Conservation (phyloP, 805 yeast species). For the Kluyveromyces aestuarii region DNA sequence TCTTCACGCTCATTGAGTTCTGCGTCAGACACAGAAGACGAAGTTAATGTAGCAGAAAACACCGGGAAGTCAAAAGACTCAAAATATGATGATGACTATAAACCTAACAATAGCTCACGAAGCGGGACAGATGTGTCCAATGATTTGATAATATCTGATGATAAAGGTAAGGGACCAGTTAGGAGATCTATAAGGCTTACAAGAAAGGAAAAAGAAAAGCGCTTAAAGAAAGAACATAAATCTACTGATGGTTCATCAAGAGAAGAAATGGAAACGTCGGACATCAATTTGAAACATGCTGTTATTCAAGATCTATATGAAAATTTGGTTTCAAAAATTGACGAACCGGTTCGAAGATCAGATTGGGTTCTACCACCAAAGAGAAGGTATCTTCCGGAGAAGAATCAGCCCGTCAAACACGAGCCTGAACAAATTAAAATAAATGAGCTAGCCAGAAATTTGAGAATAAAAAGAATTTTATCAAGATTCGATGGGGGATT, state of each 20-base stretch:
- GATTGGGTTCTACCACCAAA: constrained; percentile 27
- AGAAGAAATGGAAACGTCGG: constrained; percentile 3
- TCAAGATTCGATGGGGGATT: constrained; percentile 28
- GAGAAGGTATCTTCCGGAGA: constrained; percentile 25
- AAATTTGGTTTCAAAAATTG: constrained; percentile 21
- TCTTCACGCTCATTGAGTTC: constrained; percentile 5
- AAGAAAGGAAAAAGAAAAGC: constrained; percentile 8
- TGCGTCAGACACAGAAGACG: constrained; percentile 7
- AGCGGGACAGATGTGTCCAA: constrained; percentile 9
- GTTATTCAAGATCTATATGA: constrained; percentile 23
- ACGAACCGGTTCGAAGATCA: constrained; percentile 27
- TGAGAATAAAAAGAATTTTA: constrained; percentile 19
- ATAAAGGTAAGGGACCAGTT: constrained; percentile 7
- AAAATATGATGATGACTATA: constrained; percentile 1
- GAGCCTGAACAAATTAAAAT: constrained; percentile 23
- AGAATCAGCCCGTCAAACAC: constrained; percentile 25
- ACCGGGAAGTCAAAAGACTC: background rate
- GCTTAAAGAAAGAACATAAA: constrained; percentile 4
- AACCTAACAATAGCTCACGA: constrained; percentile 1
- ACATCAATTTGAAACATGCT: background rate
- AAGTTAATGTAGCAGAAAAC: constrained; percentile 4
- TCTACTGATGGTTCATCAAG: constrained; percentile 3
- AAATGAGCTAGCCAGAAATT: constrained; percentile 19
- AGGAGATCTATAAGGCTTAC: constrained; percentile 22
- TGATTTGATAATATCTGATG: constrained; percentile 7